phyloP scores from a whole-genome alignment of 2,329 filamentous ascomycete genomes.

The Neonectria sp. region DNA sequence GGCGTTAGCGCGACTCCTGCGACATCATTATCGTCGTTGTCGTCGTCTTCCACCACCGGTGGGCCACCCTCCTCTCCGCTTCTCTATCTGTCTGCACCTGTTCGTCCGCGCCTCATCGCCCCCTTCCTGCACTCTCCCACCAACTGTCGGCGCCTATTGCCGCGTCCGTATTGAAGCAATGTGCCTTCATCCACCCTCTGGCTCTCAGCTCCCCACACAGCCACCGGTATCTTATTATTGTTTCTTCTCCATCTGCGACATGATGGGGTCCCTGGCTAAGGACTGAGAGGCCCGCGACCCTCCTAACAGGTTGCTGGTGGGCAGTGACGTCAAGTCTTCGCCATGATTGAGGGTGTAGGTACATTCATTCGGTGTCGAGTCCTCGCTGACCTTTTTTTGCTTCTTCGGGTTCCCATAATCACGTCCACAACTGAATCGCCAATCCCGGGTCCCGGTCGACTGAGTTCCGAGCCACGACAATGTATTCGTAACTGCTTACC shows the following conservation, averaged over 20 bases:
- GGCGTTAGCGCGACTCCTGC: not conserved
- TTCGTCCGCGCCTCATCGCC: not conserved
- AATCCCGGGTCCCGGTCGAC: not conserved
- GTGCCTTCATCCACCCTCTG: not conserved
- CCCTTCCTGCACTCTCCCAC: not conserved
- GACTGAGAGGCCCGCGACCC: not conserved
- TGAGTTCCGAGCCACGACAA: not conserved
- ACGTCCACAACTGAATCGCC: not conserved
- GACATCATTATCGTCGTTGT: not conserved
- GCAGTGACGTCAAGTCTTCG: conserved; percentile 5
- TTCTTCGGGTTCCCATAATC: not conserved
- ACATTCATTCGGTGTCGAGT: not conserved
- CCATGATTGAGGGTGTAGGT: not conserved
- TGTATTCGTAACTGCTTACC: not conserved
- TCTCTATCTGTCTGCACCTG: not conserved
- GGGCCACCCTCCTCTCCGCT: not conserved
- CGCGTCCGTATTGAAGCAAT: conserved; percentile 1
- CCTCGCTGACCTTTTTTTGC: not conserved
- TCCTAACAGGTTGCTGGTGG: not conserved
- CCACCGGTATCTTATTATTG: conserved; percentile 5
- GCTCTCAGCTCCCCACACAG: conserved; percentile 17
- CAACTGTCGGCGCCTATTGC: conserved; percentile 11
- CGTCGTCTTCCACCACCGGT: not conserved
- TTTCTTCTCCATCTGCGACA: not conserved
- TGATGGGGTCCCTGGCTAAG: conserved; percentile 1